Evolutionary conservation across 2,329 filamentous ascomycete species (phyloP).

Genomic region (Venturia aucupariae): DNA sequence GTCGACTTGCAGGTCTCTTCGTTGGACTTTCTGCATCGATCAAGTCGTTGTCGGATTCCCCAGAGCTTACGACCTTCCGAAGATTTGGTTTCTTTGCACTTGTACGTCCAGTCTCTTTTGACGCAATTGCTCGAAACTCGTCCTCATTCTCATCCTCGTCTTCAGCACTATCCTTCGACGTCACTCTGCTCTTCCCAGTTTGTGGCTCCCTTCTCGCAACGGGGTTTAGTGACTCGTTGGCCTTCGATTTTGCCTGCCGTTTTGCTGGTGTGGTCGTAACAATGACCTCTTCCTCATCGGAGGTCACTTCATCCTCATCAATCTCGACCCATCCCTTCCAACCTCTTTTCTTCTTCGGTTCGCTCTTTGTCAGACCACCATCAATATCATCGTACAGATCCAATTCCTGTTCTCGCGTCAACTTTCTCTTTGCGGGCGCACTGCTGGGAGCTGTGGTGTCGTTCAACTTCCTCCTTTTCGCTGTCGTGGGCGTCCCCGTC

Average conservation of each 20-base stretch:
- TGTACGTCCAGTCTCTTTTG: not conserved
- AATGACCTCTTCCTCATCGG: not conserved
- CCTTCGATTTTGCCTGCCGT: not conserved
- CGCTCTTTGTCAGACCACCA: constrained; percentile 4
- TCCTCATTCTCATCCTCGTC: not conserved
- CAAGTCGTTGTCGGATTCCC: not conserved
- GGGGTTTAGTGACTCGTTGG: not conserved
- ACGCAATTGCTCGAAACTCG: not conserved
- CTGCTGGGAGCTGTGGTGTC: not conserved
- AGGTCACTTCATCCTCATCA: not conserved
- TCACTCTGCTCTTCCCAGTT: not conserved
- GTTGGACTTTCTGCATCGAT: not conserved
- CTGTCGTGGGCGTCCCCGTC: not conserved
- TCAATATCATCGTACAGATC: constrained; percentile 14
- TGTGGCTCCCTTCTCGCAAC: not conserved
- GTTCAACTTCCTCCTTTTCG: constrained; percentile 1
- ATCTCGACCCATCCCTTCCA: constrained; percentile 7
- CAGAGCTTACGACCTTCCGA: not conserved
- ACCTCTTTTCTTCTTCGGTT: not conserved
- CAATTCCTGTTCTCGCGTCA: not conserved
- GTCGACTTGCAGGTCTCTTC: not conserved
- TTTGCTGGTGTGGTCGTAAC: not conserved
- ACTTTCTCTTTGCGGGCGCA: not conserved
- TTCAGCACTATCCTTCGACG: not conserved
- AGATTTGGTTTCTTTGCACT: not conserved